Base-by-base conservation (phyloP, 1,139 yeast genomes). In the Meyerozyma guilliermondii region DNA sequence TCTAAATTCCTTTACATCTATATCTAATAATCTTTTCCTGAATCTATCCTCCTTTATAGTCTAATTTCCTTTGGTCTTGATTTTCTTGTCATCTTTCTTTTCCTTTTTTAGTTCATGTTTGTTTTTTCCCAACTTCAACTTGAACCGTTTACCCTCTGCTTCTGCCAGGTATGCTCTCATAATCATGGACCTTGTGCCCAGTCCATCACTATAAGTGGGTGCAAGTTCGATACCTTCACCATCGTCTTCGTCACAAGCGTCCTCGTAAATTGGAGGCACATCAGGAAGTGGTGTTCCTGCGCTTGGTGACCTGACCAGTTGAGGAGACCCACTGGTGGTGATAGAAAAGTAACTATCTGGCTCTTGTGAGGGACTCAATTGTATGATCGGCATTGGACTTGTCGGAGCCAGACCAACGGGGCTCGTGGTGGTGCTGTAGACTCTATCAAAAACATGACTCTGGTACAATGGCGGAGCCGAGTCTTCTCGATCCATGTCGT, bases 381-480 rank as follows among this genome's bases (percentile, higher is more conserved):
- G 41, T 42, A 38, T 52, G 48, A 38, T 60, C 62, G 18, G 58
- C 54, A 29, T 13, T 8, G 33, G 33, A 18, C 33, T 29, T 5
- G 28, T 26, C 5, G 28, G 28, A 3, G 13, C 7, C 28, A 29
- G 33, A 18, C n/a, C 18, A 9, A 29, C 33, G 4, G 33, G 33
- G 14, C 33, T 29, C 7, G 33, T 29, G 16, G 16, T 13, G 39
- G 64, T 56, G 50, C 71, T 76, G 47, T 56, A 71, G 6, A 66
- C 47, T 42, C 61, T 57, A 49, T 72, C 78, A 43, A 53, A 59
- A 4, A 62, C 56, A 40, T 70, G 71, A 40, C 64, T 56, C 39
- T 67, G 68, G 48, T 72, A 72, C 33, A 70, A 41, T 3, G 78
- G 77, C 8, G 76, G 78, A 3, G 75, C 75, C 3, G 50, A 51